Base-by-base conservation (phyloP, 768 basidiomycete species). In the Boletus subparvulus region DNA sequence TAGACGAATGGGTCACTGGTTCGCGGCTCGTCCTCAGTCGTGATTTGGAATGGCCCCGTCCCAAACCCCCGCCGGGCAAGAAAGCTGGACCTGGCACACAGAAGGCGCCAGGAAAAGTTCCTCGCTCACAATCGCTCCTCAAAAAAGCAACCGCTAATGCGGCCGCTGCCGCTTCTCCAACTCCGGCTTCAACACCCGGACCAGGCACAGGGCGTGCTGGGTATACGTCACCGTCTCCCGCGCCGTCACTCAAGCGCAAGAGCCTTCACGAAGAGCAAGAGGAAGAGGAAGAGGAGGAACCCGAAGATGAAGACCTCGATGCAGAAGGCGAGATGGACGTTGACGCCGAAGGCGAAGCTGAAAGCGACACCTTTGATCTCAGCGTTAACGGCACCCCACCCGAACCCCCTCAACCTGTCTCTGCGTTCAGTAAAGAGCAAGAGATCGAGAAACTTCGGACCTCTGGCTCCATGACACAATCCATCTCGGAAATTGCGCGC, bases 361-460 rank as follows among this genome's bases (percentile, higher is more conserved):
- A 83, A 39, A 89, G 83, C 36, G 92, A 94, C 63, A 82, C 83
- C 50, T 84, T 88, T 64, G 86, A 92, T 66, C 69, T 87, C 45
- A 80, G 77, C 64, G 73, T 82, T 60, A 71, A 81, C 57, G 73
- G 74, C 30, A 63, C 68, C 14, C 78, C 82, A 44, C 77, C 80
- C 21, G 78, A 78, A 54, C 75, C 77, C 13, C 79, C 83, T 0
- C 81, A 78, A 11, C 82, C 85, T 3, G 69, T 80, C 26, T 74
- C 84, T 41, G 67, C 84, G 19, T 95, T 95, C 79, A 95, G 93
- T 73, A 99, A 99, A 74, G 92, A 97, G 73, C 90, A 96, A 74
- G 97, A 99, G 73, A 98, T 98, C 66, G 96, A 98, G 77, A 98
- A 98, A 73, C 83, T 98, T 16, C 90, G 97, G 21, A 96, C 94